Evolutionary conservation across 2,329 filamentous ascomycete genomes (phyloP).

Genomic region (Trichoderma hamatum): DNA sequence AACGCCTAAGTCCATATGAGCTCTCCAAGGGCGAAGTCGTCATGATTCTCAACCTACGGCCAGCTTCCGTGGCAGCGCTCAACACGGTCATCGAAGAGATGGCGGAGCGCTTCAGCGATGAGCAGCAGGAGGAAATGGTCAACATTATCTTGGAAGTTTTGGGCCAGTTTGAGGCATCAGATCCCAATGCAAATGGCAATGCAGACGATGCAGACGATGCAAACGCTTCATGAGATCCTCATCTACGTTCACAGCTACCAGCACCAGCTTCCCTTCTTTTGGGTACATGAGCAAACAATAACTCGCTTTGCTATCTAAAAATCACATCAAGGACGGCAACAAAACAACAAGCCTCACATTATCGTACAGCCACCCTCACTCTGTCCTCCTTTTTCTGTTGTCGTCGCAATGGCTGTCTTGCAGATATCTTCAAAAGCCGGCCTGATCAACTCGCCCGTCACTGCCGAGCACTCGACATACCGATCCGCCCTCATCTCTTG

Average conservation of each 20-base stretch:
- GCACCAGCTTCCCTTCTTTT: background rate
- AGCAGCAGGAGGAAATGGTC: constrained; percentile 62
- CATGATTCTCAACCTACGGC: constrained; percentile 69
- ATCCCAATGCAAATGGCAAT: constrained; percentile 39
- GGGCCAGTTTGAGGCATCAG: constrained; percentile 50
- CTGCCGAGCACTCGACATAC: constrained; percentile 66
- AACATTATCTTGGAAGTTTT: constrained; percentile 60
- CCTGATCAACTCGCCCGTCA: constrained; percentile 61
- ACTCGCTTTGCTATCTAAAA: background rate
- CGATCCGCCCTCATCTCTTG: constrained; percentile 63
- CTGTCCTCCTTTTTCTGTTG: constrained; percentile 52
- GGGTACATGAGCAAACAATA: background rate
- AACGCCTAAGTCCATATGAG: constrained; percentile 58
- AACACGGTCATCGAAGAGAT: constrained; percentile 69
- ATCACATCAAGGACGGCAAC: background rate
- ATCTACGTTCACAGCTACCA: background rate
- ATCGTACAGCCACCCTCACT: constrained; percentile 58
- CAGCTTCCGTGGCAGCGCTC: constrained; percentile 58
- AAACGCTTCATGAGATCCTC: constrained; percentile 31
- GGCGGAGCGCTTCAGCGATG: constrained; percentile 60
- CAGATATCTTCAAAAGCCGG: constrained; percentile 65
- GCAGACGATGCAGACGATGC: constrained; percentile 45
- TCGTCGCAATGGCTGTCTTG: constrained; percentile 55
- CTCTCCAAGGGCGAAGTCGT: constrained; percentile 70
- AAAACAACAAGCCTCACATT: constrained; percentile 45